These are phyloP conservation scores for Xylogone sp. DNA, from an alignment of 2,329 filamentous ascomycete genomes.

Conservation along the genomic window DNA sequence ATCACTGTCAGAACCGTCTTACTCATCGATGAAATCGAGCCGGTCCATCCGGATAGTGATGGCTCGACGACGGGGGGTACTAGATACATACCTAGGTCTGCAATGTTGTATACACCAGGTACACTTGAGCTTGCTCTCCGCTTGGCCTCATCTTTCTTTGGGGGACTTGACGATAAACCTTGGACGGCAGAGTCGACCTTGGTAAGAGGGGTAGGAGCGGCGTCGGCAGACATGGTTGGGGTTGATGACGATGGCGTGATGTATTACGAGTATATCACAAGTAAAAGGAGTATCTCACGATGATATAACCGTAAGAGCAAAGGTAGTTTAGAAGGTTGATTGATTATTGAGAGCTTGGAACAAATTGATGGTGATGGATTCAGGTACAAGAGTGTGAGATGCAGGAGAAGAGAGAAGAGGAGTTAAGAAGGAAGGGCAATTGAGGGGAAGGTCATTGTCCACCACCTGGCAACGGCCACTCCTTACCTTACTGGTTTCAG, in stretches of 20 bases:
- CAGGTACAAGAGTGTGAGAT: background rate
- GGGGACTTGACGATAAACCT: slow-evolving; percentile 66
- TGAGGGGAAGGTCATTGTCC: background rate
- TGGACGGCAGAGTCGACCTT: slow-evolving; percentile 93
- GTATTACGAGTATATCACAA: slow-evolving; percentile 6
- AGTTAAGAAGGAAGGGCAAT: background rate
- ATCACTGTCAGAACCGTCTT: slow-evolving; percentile 6
- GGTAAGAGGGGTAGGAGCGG: slow-evolving; percentile 52
- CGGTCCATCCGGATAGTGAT: slow-evolving; percentile 8
- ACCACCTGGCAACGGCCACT: background rate
- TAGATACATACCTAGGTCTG: slow-evolving; percentile 69
- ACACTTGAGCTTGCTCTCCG: slow-evolving; percentile 70
- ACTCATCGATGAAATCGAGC: slow-evolving; percentile 9
- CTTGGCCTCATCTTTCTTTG: slow-evolving; percentile 58
- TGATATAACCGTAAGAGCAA: background rate
- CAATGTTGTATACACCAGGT: slow-evolving; percentile 75
- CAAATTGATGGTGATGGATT: background rate
- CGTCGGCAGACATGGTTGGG: slow-evolving; percentile 46
- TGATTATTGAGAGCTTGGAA: background rate
- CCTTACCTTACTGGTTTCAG: background rate
- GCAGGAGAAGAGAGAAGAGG: background rate
- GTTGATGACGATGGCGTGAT: slow-evolving; percentile 1
- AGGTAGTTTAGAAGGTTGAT: background rate
- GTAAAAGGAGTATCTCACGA: background rate
- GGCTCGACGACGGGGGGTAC: background rate